Evolutionary conservation across 1,284 basidiomycete species (phyloP).

Genomic region (Blastosporella zonata): DNA sequence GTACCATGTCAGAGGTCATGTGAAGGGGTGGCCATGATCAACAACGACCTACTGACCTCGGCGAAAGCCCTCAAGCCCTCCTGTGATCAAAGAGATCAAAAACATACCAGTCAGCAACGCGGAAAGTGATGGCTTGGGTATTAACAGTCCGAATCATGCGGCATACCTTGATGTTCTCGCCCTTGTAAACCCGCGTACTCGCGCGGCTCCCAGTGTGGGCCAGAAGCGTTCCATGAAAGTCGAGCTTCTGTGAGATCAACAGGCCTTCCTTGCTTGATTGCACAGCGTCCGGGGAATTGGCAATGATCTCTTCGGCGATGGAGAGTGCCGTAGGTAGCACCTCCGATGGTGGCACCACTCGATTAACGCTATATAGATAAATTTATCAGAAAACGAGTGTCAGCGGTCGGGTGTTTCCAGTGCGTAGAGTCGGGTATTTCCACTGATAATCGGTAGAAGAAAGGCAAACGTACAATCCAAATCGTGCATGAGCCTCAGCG

Average conservation of each 20-base stretch:
- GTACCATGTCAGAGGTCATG: constrained; percentile 5
- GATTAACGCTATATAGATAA: constrained; percentile 53
- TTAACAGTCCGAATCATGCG: constrained; percentile 2
- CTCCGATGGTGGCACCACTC: constrained; percentile 54
- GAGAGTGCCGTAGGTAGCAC: constrained; percentile 64
- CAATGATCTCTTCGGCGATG: constrained; percentile 58
- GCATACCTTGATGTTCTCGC: constrained; percentile 70
- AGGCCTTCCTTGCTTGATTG: constrained; percentile 74
- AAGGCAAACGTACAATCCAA: constrained; percentile 64
- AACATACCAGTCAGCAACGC: constrained; percentile 13
- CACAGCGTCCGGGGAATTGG: constrained; percentile 79
- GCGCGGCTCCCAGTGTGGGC: constrained; percentile 48
- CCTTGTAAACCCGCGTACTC: constrained; percentile 56
- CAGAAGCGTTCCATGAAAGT: constrained; percentile 52
- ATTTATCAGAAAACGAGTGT: constrained; percentile 1
- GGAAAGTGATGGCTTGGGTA: background rate
- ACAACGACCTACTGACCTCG: constrained; percentile 28
- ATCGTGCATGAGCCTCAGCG: constrained; percentile 63
- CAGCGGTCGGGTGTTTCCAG: constrained; percentile 2
- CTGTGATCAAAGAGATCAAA: constrained; percentile 17
- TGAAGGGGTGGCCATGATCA: constrained; percentile 1
- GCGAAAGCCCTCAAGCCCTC: constrained; percentile 39
- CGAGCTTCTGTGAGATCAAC: constrained; percentile 50
- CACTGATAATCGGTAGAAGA: background rate
- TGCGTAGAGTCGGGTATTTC: background rate